Conservation (phyloP, 2,329 filamentous ascomycete genomes). For the Incumbomyces lentus region DNA sequence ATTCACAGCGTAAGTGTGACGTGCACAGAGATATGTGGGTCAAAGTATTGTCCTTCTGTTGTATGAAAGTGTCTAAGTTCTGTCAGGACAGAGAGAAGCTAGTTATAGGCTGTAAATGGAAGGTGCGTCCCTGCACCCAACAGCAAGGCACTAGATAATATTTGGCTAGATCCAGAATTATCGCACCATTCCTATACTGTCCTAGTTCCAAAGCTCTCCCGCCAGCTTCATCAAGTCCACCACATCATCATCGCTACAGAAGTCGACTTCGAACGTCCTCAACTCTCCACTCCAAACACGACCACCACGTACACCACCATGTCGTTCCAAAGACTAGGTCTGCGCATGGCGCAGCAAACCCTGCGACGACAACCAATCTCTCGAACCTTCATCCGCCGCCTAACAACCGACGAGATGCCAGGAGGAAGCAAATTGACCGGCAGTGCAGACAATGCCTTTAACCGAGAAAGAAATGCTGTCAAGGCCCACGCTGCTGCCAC, state of each 20-base stretch:
- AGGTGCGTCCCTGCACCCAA: too few relatives aligned
- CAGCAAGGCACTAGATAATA: background rate
- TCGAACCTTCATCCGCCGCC: slow-evolving; percentile 43
- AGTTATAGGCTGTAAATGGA: too few relatives aligned
- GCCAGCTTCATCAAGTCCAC: slow-evolving; percentile 4
- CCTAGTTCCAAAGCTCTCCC: slow-evolving; percentile 2
- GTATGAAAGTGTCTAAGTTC: too few relatives aligned
- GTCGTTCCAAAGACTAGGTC: slow-evolving; percentile 52
- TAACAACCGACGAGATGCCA: slow-evolving; percentile 30
- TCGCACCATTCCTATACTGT: background rate
- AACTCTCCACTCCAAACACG: slow-evolving; percentile 20
- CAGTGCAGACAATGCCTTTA: slow-evolving; percentile 75
- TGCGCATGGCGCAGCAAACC: slow-evolving; percentile 53
- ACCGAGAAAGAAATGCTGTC: slow-evolving; percentile 80
- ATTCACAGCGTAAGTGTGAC: too few relatives aligned
- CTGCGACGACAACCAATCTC: slow-evolving; percentile 36
- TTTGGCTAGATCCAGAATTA: background rate
- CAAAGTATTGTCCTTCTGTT: too few relatives aligned
- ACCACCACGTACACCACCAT: slow-evolving; percentile 35
- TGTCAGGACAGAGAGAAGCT: too few relatives aligned
- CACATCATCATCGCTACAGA: background rate
- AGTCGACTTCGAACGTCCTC: slow-evolving; percentile 12
- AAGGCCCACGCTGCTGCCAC: slow-evolving; percentile 81
- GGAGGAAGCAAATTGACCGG: slow-evolving; percentile 41
- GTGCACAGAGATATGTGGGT: too few relatives aligned